These are phyloP conservation scores for Clavulina sp. DNA, from an alignment of 768 basidiomycete genomes.

Conservation along the genomic window DNA sequence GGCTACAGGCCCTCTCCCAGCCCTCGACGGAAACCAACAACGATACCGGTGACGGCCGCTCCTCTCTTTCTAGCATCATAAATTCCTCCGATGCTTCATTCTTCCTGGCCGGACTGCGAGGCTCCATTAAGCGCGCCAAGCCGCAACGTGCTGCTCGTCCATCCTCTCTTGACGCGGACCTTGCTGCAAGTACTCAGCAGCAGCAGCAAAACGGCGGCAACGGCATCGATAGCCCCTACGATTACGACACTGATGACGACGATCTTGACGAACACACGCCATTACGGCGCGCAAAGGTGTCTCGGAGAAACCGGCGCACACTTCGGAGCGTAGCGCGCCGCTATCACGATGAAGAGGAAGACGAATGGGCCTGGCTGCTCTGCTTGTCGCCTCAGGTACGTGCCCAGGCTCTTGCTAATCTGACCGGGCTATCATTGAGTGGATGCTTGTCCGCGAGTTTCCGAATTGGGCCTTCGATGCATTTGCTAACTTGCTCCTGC, in stretches of 20 bases:
- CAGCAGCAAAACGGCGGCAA: not conserved
- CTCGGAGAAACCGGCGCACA: not conserved
- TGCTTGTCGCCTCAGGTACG: too few species aligned
- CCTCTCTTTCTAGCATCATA: slow-evolving; percentile 9
- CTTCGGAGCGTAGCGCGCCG: not conserved
- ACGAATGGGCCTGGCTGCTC: too few species aligned
- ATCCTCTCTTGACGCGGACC: not conserved
- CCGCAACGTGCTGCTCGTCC: not conserved
- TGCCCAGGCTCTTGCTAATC: too few species aligned
- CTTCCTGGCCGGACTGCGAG: slow-evolving; percentile 7
- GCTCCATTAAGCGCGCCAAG: not conserved
- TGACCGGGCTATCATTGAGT: too few species aligned
- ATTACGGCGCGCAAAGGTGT: not conserved
- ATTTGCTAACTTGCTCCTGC: too few species aligned
- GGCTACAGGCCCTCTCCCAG: too few species aligned
- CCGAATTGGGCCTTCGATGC: too few species aligned
- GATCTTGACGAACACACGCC: not conserved
- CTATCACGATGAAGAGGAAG: too few species aligned
- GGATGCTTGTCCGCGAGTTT: too few species aligned
- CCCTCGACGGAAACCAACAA: too few species aligned
- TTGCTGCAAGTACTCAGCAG: not conserved
- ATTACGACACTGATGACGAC: not conserved
- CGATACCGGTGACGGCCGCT: too few species aligned
- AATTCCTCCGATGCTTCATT: slow-evolving; percentile 13
- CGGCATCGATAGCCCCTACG: not conserved